Evolutionary conservation across 2,329 filamentous ascomycete species (phyloP).

Genomic region (Paecilomyces formosus): DNA sequence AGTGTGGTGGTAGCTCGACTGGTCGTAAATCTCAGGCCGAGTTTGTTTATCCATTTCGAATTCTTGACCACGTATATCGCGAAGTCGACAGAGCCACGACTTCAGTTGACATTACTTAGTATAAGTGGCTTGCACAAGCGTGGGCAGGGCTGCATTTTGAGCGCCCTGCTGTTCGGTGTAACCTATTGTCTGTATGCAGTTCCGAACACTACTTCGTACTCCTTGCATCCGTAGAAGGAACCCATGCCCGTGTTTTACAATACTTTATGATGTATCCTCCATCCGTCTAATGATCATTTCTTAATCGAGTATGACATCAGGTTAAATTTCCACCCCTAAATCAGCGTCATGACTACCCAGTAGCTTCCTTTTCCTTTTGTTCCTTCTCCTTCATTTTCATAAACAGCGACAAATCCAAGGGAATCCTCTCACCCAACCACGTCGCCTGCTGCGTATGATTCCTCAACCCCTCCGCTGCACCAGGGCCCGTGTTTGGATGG

Average conservation of each 20-base stretch:
- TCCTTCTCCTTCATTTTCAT: constrained; percentile 18
- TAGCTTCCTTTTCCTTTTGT: constrained; percentile 3
- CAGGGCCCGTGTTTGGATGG: constrained; percentile 64
- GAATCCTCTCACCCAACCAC: constrained; percentile 40
- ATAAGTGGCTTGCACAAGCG: too few relatives aligned
- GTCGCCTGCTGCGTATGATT: constrained; percentile 39
- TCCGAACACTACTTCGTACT: too few relatives aligned
- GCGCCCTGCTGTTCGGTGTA: too few relatives aligned
- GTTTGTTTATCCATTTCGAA: neutral
- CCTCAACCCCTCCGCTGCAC: constrained; percentile 44
- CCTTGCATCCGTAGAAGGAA: too few relatives aligned
- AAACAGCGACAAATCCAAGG: constrained; percentile 34
- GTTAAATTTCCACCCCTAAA: neutral
- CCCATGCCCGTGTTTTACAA: too few relatives aligned
- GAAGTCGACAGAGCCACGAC: too few relatives aligned
- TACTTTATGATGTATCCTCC: too few relatives aligned
- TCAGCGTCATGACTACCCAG: neutral
- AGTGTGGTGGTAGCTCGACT: neutral
- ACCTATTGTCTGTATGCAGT: too few relatives aligned
- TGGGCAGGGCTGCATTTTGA: too few relatives aligned
- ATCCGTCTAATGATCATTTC: too few relatives aligned
- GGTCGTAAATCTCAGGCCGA: neutral
- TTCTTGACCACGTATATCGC: neutral
- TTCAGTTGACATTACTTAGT: too few relatives aligned
- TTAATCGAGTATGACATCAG: neutral